Conservation (phyloP, 2,329 filamentous ascomycete species). For the Scytalidium sp. region DNA sequence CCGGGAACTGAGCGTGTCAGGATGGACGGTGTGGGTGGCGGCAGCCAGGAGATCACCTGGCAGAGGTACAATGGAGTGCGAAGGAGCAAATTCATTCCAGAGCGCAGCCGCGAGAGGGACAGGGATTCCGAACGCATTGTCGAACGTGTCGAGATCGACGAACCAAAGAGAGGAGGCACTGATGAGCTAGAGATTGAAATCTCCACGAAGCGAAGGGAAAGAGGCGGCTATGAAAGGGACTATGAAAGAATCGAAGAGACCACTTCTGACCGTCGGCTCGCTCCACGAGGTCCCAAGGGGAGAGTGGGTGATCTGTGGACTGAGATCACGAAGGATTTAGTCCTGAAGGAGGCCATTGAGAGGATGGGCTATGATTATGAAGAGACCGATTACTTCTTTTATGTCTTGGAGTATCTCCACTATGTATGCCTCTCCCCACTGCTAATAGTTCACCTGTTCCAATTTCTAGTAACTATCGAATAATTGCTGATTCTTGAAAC, state of each 20-base stretch:
- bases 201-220: slow-evolving; percentile 12
- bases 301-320: slow-evolving; percentile 76
- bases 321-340: slow-evolving; percentile 91
- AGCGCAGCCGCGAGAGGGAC: slow-evolving; percentile 50
- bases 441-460: not conserved
- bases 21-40: slow-evolving; percentile 76
- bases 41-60: slow-evolving; percentile 74
- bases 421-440: slow-evolving; percentile 62
- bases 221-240: slow-evolving; percentile 24
- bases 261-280: slow-evolving; percentile 45
- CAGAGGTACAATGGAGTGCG: slow-evolving; percentile 76
- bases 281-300: slow-evolving; percentile 19
- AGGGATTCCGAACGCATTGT: slow-evolving; percentile 2
- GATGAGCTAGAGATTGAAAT: slow-evolving; percentile 28
- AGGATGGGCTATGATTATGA: slow-evolving; percentile 83
- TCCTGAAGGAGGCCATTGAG: slow-evolving; percentile 83
- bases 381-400: slow-evolving; percentile 86
- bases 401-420: slow-evolving; percentile 85
- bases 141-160: slow-evolving; percentile 1
- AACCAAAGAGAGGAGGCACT: slow-evolving; percentile 15
- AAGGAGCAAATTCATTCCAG: slow-evolving; percentile 69
- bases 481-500: slow-evolving; percentile 5
- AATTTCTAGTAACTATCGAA: slow-evolving; percentile 27
- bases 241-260: slow-evolving; percentile 51
- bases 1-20: slow-evolving; percentile 79